Conservation (phyloP, 192 early-diverging fungal species). For the Coemansia sp. region DNA sequence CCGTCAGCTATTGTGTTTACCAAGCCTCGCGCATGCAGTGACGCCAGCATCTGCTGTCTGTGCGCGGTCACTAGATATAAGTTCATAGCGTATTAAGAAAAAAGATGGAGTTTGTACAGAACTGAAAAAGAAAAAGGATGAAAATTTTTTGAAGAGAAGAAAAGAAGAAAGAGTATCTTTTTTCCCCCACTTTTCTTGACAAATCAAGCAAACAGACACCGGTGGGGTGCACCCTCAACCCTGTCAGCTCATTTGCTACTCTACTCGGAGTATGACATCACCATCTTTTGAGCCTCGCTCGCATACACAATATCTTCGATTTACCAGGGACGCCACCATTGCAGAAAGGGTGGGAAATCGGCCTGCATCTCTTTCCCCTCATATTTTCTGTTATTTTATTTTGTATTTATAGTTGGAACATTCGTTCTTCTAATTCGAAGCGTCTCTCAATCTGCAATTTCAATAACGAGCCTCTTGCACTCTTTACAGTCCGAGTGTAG, state of each 20-base stretch:
- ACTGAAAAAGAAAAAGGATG: slow-evolving; percentile 12
- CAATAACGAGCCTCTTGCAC: background rate
- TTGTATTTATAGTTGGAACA: background rate
- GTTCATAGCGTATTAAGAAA: slow-evolving; percentile 25
- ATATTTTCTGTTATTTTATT: background rate
- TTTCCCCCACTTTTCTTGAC: background rate
- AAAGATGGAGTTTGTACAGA: background rate
- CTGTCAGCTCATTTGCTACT: background rate
- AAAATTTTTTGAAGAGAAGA: slow-evolving; percentile 1
- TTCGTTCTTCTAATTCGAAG: background rate
- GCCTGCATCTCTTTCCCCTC: background rate
- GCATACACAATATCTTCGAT: background rate
- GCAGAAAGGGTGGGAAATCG: background rate
- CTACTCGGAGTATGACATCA: background rate
- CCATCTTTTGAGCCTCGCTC: no score
- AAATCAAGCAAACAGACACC: background rate
- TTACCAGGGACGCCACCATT: background rate
- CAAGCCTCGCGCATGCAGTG: slow-evolving; percentile 20
- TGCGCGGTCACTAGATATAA: slow-evolving; percentile 25
- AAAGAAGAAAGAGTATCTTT: slow-evolving; percentile 6
- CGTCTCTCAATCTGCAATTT: background rate
- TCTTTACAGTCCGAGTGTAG: background rate
- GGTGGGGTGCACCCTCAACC: background rate
- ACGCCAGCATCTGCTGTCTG: slow-evolving; percentile 32
- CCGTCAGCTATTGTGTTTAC: background rate